These are phyloP conservation scores for Fraxinus ornus DNA, from an alignment of 305 asterid species.

Conservation along the genomic window DNA sequence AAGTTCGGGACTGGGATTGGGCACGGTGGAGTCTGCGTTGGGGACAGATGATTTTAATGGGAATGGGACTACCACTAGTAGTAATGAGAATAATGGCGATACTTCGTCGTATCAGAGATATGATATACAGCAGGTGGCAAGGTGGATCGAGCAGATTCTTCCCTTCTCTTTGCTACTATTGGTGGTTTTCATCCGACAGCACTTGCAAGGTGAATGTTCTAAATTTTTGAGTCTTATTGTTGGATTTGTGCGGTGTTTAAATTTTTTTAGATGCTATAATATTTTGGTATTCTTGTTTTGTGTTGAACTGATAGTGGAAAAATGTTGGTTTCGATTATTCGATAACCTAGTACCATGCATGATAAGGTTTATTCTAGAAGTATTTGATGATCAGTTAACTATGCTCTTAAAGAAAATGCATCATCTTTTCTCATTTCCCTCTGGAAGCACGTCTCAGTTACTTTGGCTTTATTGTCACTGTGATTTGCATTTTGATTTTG, in stretches of 20 bases:
- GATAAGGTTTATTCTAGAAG: neutral
- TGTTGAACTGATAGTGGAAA: neutral
- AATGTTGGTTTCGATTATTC: neutral
- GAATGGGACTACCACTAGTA: constrained; percentile 28
- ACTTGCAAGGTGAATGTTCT: constrained; percentile 63
- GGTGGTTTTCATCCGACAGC: constrained; percentile 85
- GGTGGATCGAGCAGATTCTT: constrained; percentile 88
- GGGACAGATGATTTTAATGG: constrained; percentile 39
- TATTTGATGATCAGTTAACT: neutral
- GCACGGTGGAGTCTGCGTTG: constrained; percentile 30
- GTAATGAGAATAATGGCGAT: constrained; percentile 37
- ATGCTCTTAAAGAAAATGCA: neutral
- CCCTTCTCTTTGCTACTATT: constrained; percentile 73
- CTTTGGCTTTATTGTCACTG: neutral
- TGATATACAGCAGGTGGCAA: constrained; percentile 74
- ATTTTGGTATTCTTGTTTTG: neutral
- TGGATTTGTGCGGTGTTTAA: neutral
- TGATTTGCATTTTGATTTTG: neutral
- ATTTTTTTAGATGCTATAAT: neutral
- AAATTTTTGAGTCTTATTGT: neutral
- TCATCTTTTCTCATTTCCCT: neutral
- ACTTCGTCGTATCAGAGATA: constrained; percentile 63
- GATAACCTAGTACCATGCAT: neutral
- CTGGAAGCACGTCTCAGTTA: neutral
- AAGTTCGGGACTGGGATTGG: constrained; percentile 32